Evolutionary conservation across 2,329 filamentous ascomycete genomes (phyloP), one percentile per base, ranked within the genome.

Genomic region (Ilyonectria destructans): DNA sequence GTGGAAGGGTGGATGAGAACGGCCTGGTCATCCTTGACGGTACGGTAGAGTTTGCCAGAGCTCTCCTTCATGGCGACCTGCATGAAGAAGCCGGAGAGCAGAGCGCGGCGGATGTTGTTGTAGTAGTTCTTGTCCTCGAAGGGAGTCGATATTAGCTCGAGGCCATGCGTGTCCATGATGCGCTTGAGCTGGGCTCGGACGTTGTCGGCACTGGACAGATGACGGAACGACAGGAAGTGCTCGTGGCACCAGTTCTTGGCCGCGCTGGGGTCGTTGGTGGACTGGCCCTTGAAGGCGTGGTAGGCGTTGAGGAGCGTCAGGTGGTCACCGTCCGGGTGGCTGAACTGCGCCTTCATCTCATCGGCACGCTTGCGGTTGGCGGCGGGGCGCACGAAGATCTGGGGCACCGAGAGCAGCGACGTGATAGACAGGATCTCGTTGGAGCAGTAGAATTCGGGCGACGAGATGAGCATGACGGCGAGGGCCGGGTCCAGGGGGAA

Each of bases 41-140:
- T 99, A 71, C 92, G 91, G 84, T 99, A 99, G 48, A 93, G 90
- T 87, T 98, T 98, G 78, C 93, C 93, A 33, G 89, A 91, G 58
- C 89, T 90, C 78, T 98, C 95, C 79, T 93, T 94, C 90, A 97
- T 98, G 67, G 96, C 97, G 23, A 98, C 94, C 81, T 99, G 96
- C 96, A 99, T 99, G 87, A 99, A 99, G 88, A 99, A 99, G 37
- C 97, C 96, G 1, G 95, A 89, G 13, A 98, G 92, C 15, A 99
- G 88, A 9, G 96, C 96, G 43, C 95, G 91, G 51, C 96, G 93
- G 77, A 99, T 99, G 81, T 99, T 99, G 80, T 91, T 94, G 83
- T 98, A 99, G 86, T 99, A 99, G 79, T 97, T 94, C 86, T 97
- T 97, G 84, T 98, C 92, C 76, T 95, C 92, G 78, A 97, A 98